These are phyloP conservation scores for Artemisia argyi DNA, from an alignment of 129 eudicot species.

Conservation along the genomic window DNA sequence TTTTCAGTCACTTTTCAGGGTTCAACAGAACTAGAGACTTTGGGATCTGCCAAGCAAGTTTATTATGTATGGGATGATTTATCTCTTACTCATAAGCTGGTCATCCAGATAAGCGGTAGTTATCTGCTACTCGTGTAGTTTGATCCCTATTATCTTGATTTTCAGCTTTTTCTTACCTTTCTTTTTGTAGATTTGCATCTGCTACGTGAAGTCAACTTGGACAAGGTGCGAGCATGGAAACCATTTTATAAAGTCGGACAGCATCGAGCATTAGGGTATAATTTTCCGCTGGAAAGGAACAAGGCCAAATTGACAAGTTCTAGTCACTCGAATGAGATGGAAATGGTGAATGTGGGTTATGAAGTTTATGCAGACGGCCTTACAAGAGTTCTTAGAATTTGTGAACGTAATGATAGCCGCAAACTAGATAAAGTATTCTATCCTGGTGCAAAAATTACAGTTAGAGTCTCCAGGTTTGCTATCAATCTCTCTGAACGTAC, in stretches of 20 bases:
- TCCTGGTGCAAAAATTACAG: slow-evolving; percentile 61
- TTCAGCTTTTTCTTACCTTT: slow-evolving; percentile 7
- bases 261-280: slow-evolving; percentile 63
- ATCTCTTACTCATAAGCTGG: slow-evolving; percentile 86
- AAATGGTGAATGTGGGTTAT: slow-evolving; percentile 64
- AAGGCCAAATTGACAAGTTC: slow-evolving; percentile 35
- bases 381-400: slow-evolving; percentile 88
- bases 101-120: slow-evolving; percentile 82
- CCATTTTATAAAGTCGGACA: slow-evolving; percentile 67
- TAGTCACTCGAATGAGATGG: slow-evolving; percentile 40
- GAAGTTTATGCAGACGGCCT: slow-evolving; percentile 88
- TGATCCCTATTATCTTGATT: neutral
- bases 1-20: slow-evolving; percentile 51
- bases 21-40: slow-evolving; percentile 65
- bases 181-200: slow-evolving; percentile 57
- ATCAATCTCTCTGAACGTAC: slow-evolving; percentile 61
- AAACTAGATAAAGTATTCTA: slow-evolving; percentile 44
- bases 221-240: slow-evolving; percentile 94
- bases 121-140: neutral
- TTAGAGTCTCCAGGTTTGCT: slow-evolving; percentile 65
- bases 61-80: slow-evolving; percentile 96
- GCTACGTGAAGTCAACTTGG: slow-evolving; percentile 88
- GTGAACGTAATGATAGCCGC: slow-evolving; percentile 63
- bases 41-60: slow-evolving; percentile 58
- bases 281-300: slow-evolving; percentile 48